Evolutionary conservation across 148 eudicot species (phyloP).

Genomic region (Rhododendron henanense): DNA sequence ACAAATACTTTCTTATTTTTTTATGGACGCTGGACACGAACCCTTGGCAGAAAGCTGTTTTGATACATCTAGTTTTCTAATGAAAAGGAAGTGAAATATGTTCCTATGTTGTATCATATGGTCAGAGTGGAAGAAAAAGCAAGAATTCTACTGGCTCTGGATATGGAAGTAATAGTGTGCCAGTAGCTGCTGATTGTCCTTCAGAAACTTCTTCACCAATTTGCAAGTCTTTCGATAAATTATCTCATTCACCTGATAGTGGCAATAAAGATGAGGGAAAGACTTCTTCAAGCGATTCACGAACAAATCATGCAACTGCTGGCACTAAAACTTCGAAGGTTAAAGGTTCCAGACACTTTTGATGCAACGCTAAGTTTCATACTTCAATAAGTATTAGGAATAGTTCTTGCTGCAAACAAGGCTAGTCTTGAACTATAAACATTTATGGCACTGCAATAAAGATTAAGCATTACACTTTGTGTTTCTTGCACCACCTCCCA

Average conservation of each 20-base stretch:
- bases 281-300: not conserved
- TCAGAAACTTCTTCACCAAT: conserved; percentile 1
- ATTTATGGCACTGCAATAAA: not conserved
- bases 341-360: not conserved
- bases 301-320: not conserved
- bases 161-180: conserved; percentile 5
- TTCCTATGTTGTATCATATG: not conserved
- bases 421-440: not conserved
- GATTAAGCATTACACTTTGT: not conserved
- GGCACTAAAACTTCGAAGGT: not conserved
- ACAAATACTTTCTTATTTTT: not conserved
- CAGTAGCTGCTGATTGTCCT: conserved; percentile 3
- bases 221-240: conserved; percentile 1
- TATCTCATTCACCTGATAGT: not conserved
- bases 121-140: conserved; percentile 9
- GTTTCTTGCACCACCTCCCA: conserved; percentile 1
- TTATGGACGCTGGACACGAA: not conserved
- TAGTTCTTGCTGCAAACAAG: not conserved
- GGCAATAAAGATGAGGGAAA: conserved; percentile 11
- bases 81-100: not conserved
- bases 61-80: not conserved
- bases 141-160: not conserved
- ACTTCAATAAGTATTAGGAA: not conserved
- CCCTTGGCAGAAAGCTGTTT: not conserved
- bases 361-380: not conserved